These are phyloP conservation scores for Phytophthora pisi DNA, from an alignment of 352 stramenopile species.

Conservation along the genomic window DNA sequence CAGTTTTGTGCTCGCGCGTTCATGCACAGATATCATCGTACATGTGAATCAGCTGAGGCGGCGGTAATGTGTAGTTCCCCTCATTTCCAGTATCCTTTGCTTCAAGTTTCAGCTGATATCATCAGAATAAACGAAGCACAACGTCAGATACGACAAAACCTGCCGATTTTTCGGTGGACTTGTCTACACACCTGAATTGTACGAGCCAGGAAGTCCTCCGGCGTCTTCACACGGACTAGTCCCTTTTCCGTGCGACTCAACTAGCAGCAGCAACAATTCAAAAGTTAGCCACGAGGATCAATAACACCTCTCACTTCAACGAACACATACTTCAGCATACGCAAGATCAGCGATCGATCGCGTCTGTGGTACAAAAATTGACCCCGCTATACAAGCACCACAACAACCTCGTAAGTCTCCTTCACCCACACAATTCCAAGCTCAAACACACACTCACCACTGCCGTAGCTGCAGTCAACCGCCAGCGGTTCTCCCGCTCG, in stretches of 20 bases:
- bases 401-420: conserved; percentile 12
- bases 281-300: conserved; percentile 12
- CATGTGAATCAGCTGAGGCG: conserved; percentile 49
- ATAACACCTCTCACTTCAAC: background rate
- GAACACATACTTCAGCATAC: conserved; percentile 69
- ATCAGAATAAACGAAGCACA: conserved; percentile 8
- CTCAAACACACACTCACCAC: conserved; percentile 44
- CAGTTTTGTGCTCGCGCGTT: background rate
- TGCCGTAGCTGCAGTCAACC: conserved; percentile 86
- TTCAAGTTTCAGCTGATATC: conserved; percentile 43
- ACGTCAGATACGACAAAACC: background rate
- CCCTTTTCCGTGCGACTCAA: conserved; percentile 83
- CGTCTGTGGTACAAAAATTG: conserved; percentile 70
- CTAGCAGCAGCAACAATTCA: conserved; percentile 31
- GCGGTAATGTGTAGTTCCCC: conserved; percentile 51
- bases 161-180: too few species aligned
- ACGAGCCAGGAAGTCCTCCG: conserved; percentile 77
- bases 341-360: conserved; percentile 79
- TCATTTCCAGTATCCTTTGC: conserved; percentile 38
- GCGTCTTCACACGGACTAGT: conserved; percentile 74
- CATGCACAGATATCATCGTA: conserved; percentile 21
- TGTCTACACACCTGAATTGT: conserved; percentile 65
- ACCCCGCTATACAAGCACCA: conserved; percentile 60
- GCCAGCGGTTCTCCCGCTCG: conserved; percentile 80
- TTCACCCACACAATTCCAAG: background rate